Base-by-base conservation (phyloP, 371 early-diverging fungal species). In the Mucor plumbeus region DNA sequence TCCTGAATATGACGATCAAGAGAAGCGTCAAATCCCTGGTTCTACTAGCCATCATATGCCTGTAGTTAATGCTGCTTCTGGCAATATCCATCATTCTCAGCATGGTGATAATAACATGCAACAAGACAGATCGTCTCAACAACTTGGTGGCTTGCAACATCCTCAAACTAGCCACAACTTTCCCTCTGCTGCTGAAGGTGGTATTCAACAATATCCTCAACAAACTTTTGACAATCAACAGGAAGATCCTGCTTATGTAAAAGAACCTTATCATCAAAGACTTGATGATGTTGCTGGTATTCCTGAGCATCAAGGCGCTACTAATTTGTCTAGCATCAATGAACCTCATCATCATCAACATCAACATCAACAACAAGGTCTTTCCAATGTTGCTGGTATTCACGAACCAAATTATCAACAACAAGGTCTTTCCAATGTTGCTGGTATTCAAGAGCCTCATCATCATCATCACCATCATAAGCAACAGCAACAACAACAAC, bases 131-230 rank as follows among this genome's bases (percentile, higher is more conserved):
- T 33, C 47, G 34, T 38, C 58, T 58, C 39, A 58, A 39, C 15
- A 58, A 15, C 26, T 26, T 26, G 26, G 50, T 13, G 50, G 50
- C 11, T 50, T 50, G 13, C 50, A 26, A 26, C 21, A 50, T 26
- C 50, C 26, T 21, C 50, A 50, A 50, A 21, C 21, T 21, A 50
- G 21, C 26, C 50, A 50, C 50, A 50, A 50, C 5, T 50, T 50
- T 26, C 50, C 50, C 2, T 26, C 50, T 50, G 50, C 50, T 50
- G 19, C 50, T 50, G 26, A 50, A 50, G 50, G 50, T 26, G 50
- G 50, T 50, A 50, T 50, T 26, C 50, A 50, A 26, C 50, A 50
- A 50, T 50, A 50, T 26, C 50, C 50, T 50, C 50, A 50, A 11
- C 50, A 50, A 8, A 50, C 50, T 10, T 50, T 50, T 50, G 26